Base-by-base conservation (phyloP, 768 basidiomycete species). In the Leccinum subgranulosum region DNA sequence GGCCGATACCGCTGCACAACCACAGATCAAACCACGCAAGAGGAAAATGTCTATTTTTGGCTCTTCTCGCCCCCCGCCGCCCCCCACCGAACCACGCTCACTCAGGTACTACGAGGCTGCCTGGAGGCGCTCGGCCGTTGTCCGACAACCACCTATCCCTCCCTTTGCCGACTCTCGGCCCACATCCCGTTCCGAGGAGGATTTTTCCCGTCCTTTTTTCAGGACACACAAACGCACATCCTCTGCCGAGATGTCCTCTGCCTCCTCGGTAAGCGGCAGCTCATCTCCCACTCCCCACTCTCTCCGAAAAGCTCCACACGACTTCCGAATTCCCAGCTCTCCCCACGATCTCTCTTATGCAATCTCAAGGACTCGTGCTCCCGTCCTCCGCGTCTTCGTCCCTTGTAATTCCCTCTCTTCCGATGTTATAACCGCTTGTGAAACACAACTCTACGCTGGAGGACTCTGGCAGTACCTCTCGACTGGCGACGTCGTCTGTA, bases 391-490 rank as follows among this genome's bases (percentile, higher is more conserved):
- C 27, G 83, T 88, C 49, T 93, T 88, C 60, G 84, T 88, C 25
- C 90, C 90, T 2, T 90, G 87, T 61, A 74, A 81, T 1, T 74
- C 73, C 4, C 76, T 89, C 43, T 77, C 81, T 39, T 59, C 64
- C 0, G 64, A 64, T 21, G 78, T 78, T 48, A 73, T 90, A 46
- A 66, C 77, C 10, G 74, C 75, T 11, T 92, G 89, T 67, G 86
- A 90, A 65, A 79, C 83, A 31, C 88, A 91, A 66, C 78, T 93
- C 5, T 73, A 82, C n/a, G 76, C 79, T 1, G 78, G 82, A 1
- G 87, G 83, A 0, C 78, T 93, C 6, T 92, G 90, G 89, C 73
- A 78, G 6, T 81, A 90, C 64, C 77, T 93, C n/a, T 89, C 86
- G 1, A 79, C 79, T 0, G 91, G 91, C 1, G 91, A 93, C 63